Evolutionary conservation across 352 stramenopile species (phyloP), one percentile per base, ranked within the genome.

Genomic region (Globisporangium radiosum): DNA sequence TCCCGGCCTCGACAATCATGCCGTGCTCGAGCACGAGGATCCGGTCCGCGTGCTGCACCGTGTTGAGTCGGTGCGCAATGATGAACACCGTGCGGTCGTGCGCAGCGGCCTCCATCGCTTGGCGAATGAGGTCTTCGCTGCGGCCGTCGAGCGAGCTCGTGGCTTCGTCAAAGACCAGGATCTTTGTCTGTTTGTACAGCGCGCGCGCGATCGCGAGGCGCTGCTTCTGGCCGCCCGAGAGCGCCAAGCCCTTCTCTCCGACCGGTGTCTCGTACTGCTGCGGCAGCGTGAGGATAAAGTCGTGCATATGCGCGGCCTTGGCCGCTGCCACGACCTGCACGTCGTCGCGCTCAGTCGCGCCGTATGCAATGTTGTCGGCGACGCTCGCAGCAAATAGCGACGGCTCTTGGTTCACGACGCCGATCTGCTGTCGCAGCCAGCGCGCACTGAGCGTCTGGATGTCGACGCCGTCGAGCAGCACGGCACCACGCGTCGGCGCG

Each of bases 161-260:
- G 15, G 85, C 85, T 68, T 95, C 85, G 38, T 95, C 85, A 33
- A 95, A 88, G 6, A 95, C 60, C 55, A 95, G 59, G 57, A 95
- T 82, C 52, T 90, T 86, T 4, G 82, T 86, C 40, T 81, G 68
- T 63, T 90, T 92, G 67, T 94, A 89, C 40, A 95, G 60, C 17
- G 86, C 86, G 13, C 86, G 78, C 5, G 86, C 86, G 45, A 95
- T 92, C 25, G 86, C 85, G 52, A 95, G 72, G 25, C 97, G 85
- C 76, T 99, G 97, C 71, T 99, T 98, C 73, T 99, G 94, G 37
- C 95, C 95, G 52, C 96, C 97, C 15, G 80, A 97, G 0, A 99
- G 76, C 70, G 98, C 97, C 17, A 98, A 78, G 11, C 97, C 97
- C 56, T 98, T 94, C 74, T 99, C 96, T 49, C 97, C 95, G 10